Evolutionary conservation across 2,329 filamentous ascomycete genomes (phyloP), one percentile per base, ranked within the genome.

Genomic region (Talaromyces sp.): DNA sequence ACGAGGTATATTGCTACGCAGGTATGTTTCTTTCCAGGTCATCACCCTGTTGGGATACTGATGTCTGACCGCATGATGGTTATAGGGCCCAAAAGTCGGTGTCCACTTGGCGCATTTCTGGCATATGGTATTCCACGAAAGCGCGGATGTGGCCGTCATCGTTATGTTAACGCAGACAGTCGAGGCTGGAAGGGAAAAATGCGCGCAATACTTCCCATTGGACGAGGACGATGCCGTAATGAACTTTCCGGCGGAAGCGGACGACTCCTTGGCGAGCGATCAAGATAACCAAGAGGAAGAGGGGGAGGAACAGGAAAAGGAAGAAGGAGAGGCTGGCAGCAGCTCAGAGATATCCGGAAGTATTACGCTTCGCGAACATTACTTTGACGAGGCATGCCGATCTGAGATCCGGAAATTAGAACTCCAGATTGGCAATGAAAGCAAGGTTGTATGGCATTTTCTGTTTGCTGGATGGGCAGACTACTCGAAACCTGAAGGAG

Each of bases 111-210:
- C 89, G 70, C 92, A 96, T 74, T 91, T 96, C 69, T 99, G 94
- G 91, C 91, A 95, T 74, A 99, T 99, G 95, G 83, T 97, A 40
- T 91, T 91, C 75, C 89, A 96, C 72, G 92, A 96, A 77, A 87
- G 83, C n/a, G 78, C 79, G 29, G 88, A 89, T 54, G 87, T 90
- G 2, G 92, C 88, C 1, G 92, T 98, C 65, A 89, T 98, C 62
- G 89, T 98, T 65, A 97, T 98, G 91, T 86, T 99, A 68, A 99
- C 94, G 2, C 92, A 93, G 75, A 94, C 92, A 29, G 85, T 91
- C 73, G 94, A 98, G 77, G 84, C 85, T 36, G 85, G 86, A 65
- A 82, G 86, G 72, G 88, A 96, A 77, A 97, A 97, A 77, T 98
- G 94, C 78, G 92, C 86, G 70, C 91, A 89, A 53, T 99, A 99